Evolutionary conservation across 768 basidiomycete species (phyloP), one percentile per base, ranked within the genome.

Genomic region (Megacollybia marginata): DNA sequence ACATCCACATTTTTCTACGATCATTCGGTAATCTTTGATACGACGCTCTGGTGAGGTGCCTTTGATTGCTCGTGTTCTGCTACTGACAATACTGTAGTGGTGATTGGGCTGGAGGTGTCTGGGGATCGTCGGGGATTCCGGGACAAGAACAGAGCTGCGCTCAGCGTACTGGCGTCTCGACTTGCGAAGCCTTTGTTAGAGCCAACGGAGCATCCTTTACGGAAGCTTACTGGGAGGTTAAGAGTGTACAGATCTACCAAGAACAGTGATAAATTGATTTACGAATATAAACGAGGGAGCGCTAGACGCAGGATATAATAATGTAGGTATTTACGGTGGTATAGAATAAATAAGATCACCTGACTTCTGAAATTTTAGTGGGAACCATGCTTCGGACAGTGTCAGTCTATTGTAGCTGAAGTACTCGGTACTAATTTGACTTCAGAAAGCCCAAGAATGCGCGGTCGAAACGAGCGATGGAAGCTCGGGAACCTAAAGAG

Each of bases 101-200:
- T 52, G 88, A 94, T 56, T 97, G 92, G 93, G 92, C 92, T 10
- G 80, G 83, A 44, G 69, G 69, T 43, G 85, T 80, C n/a, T 97
- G 93, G 93, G 69, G 66, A 45, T 53, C 58, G 19, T 66, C 83
- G 46, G 89, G 89, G 31, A 75, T 85, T 48, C 88, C 88, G 15
- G 92, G 92, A 47, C 92, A 94, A 68, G 80, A 80, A 15, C 78
- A 86, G 63, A 92, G 87, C 63, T 97, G 93, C 59, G 88, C 89
- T 13, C 70, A 81, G 56, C 74, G 78, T 56, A 97, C 93, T 12
- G 92, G 91, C 36, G 83, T 81, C 64, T 69, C 85, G 20, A 88
- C 85, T 5, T 97, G 93, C 56, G 75, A 82, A 47, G 79, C 80
- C 12, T 97, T 83, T 62, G 83, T 96, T 23, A 72, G 73, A 53